Evolutionary conservation across 345 rosid species (phyloP), one percentile per base, ranked within the genome.

Genomic region (Chamaenerion angustifolium): DNA sequence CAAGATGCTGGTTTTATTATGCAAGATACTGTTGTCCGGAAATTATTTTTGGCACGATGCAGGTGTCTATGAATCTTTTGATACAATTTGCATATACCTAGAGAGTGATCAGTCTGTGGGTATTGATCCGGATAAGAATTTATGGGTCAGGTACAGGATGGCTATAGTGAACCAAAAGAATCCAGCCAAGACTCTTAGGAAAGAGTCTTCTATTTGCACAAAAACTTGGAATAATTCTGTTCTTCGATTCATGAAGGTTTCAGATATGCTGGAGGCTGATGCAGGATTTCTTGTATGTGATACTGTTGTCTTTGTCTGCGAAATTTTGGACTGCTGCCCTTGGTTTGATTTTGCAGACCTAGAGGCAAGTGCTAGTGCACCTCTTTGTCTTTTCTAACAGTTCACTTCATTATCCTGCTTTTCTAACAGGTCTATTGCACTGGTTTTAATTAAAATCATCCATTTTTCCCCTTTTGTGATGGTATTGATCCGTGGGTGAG

Each of bases 201-300:
- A 93, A 74, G 99, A 88, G 72, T 93, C 99, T 69, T 93, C 99
- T 21, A 88, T 93, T 52, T 93, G 95, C 72, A 93, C 99, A 21
- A 93, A 93, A 81, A 93, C 99, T 35, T 93, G 99, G 99, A 93
- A 93, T 69, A 93, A 93, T 64, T 93, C 99, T 23, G 99, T 93
- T 62, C 59, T 93, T 70, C 99, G 88, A 65, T 93, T 88, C 65
- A 93, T 93, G 99, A 88, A 93, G 73, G 99, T 93, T 48, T 79
- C 94, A 47, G 99, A 93, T 78, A 76, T 93, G 99, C 58, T 93
- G 78, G 99, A 93, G 72, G 80, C 84, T 56, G 99, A 93, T 81
- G 95, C 87, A 49, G 99, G 99, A 74, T 93, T 88, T 76, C 95
- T 93, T 35, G 78, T 81, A 69, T 95, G 99, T 52, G 99, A 93